Percentiles rank a stretch among this genome's conserved stretches.
These are phyloP conservation scores for Seiridium cupressi DNA, from an alignment of 2,329 filamentous ascomycete species.

Conservation along the genomic window DNA sequence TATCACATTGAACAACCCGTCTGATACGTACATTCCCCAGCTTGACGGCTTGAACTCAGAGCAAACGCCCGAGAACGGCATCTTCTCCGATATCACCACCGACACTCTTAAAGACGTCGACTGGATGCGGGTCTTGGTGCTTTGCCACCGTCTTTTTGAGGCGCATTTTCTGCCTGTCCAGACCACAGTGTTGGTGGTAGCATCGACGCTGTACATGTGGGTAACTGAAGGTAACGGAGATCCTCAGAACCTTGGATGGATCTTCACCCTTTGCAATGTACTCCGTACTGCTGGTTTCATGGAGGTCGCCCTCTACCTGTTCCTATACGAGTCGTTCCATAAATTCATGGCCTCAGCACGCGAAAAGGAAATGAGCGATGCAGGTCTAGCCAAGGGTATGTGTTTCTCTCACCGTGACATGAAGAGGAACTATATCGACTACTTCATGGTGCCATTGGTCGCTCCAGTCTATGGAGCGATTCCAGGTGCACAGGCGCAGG, in stretches of 20 bases:
- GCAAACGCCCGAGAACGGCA: slow-evolving; percentile 43
- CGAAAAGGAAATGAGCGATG: slow-evolving; percentile 65
- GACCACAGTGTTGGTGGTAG: slow-evolving; percentile 61
- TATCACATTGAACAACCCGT: slow-evolving; percentile 42
- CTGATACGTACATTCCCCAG: slow-evolving; percentile 48
- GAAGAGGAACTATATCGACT: slow-evolving; percentile 59
- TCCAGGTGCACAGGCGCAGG: slow-evolving; percentile 64
- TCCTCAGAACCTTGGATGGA: slow-evolving; percentile 53
- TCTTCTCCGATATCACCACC: slow-evolving; percentile 54
- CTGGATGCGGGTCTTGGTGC: slow-evolving; percentile 54
- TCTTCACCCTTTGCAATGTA: slow-evolving; percentile 58
- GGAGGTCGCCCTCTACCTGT: slow-evolving; percentile 61
- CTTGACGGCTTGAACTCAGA: slow-evolving; percentile 36
- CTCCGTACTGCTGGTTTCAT: slow-evolving; percentile 62
- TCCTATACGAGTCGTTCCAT: slow-evolving; percentile 68
- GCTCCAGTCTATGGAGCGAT: slow-evolving; percentile 68
- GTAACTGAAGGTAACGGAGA: slow-evolving; percentile 50
- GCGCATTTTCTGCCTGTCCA: slow-evolving; percentile 71
- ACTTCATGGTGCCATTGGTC: slow-evolving; percentile 63
- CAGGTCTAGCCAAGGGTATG: slow-evolving; percentile 64
- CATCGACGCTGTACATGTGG: slow-evolving; percentile 59
- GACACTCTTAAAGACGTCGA: slow-evolving; percentile 50
- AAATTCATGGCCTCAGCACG: slow-evolving; percentile 57
- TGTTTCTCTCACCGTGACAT: slow-evolving; percentile 59
- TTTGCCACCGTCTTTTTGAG: slow-evolving; percentile 69